Percentiles rank a stretch among this genome's conserved stretches.
Evolutionary conservation across 139 green algal genomes (phyloP).

Genomic region (Volvox africanus): DNA sequence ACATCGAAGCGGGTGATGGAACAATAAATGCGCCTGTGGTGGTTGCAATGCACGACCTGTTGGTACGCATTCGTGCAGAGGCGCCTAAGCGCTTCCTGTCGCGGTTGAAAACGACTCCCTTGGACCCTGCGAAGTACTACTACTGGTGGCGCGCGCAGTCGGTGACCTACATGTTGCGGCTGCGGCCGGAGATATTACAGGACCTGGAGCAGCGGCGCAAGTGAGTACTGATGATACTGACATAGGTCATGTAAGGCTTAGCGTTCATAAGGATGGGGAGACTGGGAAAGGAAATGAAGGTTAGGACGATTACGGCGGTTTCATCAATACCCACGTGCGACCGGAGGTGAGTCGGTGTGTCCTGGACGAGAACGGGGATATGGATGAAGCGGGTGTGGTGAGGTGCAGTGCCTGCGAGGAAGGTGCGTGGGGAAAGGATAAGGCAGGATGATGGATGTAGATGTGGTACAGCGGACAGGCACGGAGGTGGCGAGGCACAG

Average conservation of each 20-base stretch:
- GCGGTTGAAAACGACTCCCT: not conserved
- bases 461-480: too few relatives aligned
- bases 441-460: too few relatives aligned
- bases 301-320: too few relatives aligned
- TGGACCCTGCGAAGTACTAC: slow-evolving; percentile 32
- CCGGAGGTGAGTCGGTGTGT: too few relatives aligned
- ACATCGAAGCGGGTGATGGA: not conserved
- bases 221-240: not conserved
- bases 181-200: not conserved
- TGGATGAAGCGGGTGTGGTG: too few relatives aligned
- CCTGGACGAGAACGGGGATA: too few relatives aligned
- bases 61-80: not conserved
- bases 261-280: not conserved
- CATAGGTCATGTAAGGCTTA: too few relatives aligned
- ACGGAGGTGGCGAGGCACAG: too few relatives aligned
- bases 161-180: slow-evolving; percentile 46
- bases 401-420: too few relatives aligned
- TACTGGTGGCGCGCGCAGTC: slow-evolving; percentile 63
- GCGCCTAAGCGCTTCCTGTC: not conserved
- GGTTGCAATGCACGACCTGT: not conserved
- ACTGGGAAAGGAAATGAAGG: not conserved
- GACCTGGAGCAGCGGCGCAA: slow-evolving; percentile 15
- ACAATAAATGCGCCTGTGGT: not conserved
- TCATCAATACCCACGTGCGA: too few relatives aligned
- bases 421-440: too few relatives aligned